Evolutionary conservation across 495 filamentous ascomycete genomes (phyloP).

Genomic region (Symbiotaphrina buchneri): DNA sequence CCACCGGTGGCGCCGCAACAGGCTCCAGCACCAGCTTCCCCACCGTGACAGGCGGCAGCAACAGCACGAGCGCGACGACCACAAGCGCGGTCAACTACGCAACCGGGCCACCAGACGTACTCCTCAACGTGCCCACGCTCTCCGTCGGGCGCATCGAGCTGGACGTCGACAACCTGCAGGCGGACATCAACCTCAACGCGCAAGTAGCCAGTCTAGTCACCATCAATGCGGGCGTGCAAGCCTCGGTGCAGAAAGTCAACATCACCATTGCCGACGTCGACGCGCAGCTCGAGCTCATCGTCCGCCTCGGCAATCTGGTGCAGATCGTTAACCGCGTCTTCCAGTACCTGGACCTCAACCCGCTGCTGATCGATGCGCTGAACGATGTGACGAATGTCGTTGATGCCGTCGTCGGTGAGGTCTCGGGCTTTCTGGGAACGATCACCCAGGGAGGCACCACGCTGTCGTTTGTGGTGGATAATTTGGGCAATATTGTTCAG

Average conservation of each 20-base stretch:
- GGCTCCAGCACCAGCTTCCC: conserved; percentile 5
- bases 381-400: conserved; percentile 25
- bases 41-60: conserved; percentile 3
- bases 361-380: conserved; percentile 27
- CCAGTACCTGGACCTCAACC: conserved; percentile 29
- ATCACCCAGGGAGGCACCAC: conserved; percentile 26
- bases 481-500: conserved; percentile 34
- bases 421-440: conserved; percentile 27
- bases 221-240: conserved; percentile 28
- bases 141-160: conserved; percentile 31
- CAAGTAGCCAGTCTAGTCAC: conserved; percentile 27
- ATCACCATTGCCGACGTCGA: conserved; percentile 33
- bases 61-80: conserved; percentile 6
- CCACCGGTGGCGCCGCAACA: conserved; percentile 9
- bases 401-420: conserved; percentile 24
- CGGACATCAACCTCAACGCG: conserved; percentile 31
- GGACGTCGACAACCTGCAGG: conserved; percentile 26
- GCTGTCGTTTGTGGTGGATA: conserved; percentile 31
- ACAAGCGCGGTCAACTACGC: conserved; percentile 5
- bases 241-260: conserved; percentile 29
- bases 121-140: conserved; percentile 26
- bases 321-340: conserved; percentile 35
- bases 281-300: conserved; percentile 28
- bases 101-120: conserved; percentile 25
- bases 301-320: conserved; percentile 29